Evolutionary conservation across 495 filamentous ascomycete species (phyloP).

Genomic region (Halenospora varia): DNA sequence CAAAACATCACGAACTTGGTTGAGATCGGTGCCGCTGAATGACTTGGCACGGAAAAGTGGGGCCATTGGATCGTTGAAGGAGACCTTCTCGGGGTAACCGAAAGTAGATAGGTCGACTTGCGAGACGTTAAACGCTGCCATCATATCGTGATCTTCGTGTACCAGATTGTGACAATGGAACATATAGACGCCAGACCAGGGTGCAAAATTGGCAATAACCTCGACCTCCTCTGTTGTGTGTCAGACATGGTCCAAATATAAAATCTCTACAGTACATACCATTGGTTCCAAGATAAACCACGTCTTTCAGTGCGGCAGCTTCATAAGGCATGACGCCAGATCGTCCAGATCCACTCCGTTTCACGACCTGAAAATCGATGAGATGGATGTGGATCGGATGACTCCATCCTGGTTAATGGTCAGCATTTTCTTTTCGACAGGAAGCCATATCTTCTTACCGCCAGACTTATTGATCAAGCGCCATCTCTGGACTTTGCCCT

Average conservation of each 20-base stretch:
- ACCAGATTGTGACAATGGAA: constrained; percentile 55
- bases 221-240: constrained; percentile 36
- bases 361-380: constrained; percentile 50
- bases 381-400: constrained; percentile 58
- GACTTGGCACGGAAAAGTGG: constrained; percentile 16
- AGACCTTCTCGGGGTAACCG: constrained; percentile 41
- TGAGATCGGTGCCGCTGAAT: background rate
- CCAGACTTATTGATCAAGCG: constrained; percentile 37
- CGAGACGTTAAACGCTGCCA: constrained; percentile 56
- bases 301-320: constrained; percentile 45
- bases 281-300: constrained; percentile 41
- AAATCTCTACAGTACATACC: background rate
- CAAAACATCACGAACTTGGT: background rate
- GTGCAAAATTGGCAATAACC: constrained; percentile 46
- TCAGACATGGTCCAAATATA: background rate
- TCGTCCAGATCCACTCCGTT: constrained; percentile 33
- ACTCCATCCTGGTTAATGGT: constrained; percentile 28
- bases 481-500: constrained; percentile 48
- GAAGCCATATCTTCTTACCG: background rate
- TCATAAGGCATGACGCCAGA: constrained; percentile 43
- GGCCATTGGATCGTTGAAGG: constrained; percentile 32
- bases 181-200: constrained; percentile 54
- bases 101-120: constrained; percentile 32
- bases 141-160: constrained; percentile 60
- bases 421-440: background rate